Base-by-base conservation (phyloP, 306 rosid genomes). In the Adenanthera pavonina region DNA sequence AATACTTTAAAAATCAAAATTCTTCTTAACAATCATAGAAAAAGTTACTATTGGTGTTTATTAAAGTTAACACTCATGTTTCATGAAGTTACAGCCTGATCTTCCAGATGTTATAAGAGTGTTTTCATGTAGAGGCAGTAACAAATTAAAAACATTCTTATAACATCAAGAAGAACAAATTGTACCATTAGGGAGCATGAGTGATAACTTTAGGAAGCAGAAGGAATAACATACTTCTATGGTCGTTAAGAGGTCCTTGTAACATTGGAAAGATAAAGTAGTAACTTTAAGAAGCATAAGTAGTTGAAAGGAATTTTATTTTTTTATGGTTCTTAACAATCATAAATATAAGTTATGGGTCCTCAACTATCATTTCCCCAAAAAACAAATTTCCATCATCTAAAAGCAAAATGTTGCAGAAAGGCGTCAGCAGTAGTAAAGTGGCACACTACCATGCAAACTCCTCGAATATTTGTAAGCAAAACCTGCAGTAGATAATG, bases 401-500 rank as follows among this genome's bases (percentile, higher is more conserved):
- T 71, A 75, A 65, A 54, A 65, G 75, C 17, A 30, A 7, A n/a
- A 15, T 56, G 67, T 47, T 4, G 15, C 17, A 20, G 68, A 77
- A 73, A 33, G 19, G 20, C 3, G 41, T 51, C 68, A 47, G 15
- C 61, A 38, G 59, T 30, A 12, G 69, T 80, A 78, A 78, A 49
- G 51, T 17, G 53, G 83, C 41, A 72, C 48, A 68, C 7, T 87
- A 86, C 95, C 92, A 74, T 91, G 95, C 82, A 88, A 77, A 80
- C 95, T 89, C 84, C 34, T 91, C 0, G 93, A 89, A 80, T 91
- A 91, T 78, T 79, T 91, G 88, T 81, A 87, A 2, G 90, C 9
- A 72, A 86, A 4, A 44, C 93, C 91, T 16, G 97, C 97, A 74
- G 97, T 91, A 80, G 92, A 85, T 51, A 87, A 76, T 17, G 92